Base-by-base conservation (phyloP, 164 flowering plant species). In the Chimonanthus praecox region DNA sequence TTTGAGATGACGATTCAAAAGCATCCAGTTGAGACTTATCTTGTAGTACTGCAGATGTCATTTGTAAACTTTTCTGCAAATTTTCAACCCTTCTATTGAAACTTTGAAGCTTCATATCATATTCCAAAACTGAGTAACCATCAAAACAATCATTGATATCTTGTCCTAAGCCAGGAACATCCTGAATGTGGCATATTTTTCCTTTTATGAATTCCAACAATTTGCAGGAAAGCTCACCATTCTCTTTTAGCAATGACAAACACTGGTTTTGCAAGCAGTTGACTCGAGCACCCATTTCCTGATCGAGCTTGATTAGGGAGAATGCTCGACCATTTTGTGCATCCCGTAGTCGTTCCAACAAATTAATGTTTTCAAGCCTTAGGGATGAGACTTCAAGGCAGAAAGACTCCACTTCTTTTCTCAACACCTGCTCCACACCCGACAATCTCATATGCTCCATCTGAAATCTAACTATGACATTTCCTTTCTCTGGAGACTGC, bases 401-500 rank as follows among this genome's bases (percentile, higher is more conserved):
- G 67, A 63, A 82, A 51, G 97, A 87, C 70, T 93, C 97, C 58
- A 88, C 78, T 80, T 94, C 97, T 82, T 74, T 88, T 83, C 98
- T 88, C 72, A 96, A 79, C 47, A 79, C 73, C 72, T 87, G 88
- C 79, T 96, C 98, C 44, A 90, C 82, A 13, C 92, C 97, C 5
- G 88, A 84, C 78, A 96, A 82, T 73, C 98, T 89, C 73, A 90
- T 75, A 70, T 84, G 93, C 81, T 95, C 98, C 79, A 82, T 79
- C 70, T 86, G 88, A 84, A 92, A 77, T 68, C 83, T 88, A 45
- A 54, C 47, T 18, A 82, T 64, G 69, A 77, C 78, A 74, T 80
- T 81, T 58, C 87, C 90, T 46, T 72, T 84, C n/a, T 84, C 92
- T 33, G 70, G 16, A 18, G 86, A 70, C 50, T 74, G 80, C 65